Evolutionary conservation across 768 basidiomycete species (phyloP).

Genomic region (Lentinula edodes): DNA sequence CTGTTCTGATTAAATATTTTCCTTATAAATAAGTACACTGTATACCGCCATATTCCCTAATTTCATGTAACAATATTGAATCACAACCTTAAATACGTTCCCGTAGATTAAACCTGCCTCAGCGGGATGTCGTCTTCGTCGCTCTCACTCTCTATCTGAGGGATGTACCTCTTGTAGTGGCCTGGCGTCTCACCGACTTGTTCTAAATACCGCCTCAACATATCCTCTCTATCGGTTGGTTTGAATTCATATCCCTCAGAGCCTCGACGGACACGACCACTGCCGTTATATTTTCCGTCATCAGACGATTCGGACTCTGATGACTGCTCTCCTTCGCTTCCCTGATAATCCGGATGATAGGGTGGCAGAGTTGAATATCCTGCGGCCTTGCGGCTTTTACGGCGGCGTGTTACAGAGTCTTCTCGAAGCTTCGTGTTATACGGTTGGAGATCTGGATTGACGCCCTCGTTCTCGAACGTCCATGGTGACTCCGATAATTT

Average conservation of each 20-base stretch:
- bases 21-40: neutral
- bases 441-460: slow-evolving; percentile 75
- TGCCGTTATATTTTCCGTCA: slow-evolving; percentile 18
- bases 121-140: slow-evolving; percentile 30
- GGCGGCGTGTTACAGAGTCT: slow-evolving; percentile 15
- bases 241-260: slow-evolving; percentile 83
- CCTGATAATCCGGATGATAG: slow-evolving; percentile 68
- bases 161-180: slow-evolving; percentile 65
- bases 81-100: neutral
- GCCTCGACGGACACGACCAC: slow-evolving; percentile 49
- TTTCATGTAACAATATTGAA: neutral
- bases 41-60: neutral
- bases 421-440: slow-evolving; percentile 40
- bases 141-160: slow-evolving; percentile 43
- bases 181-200: slow-evolving; percentile 49
- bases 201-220: slow-evolving; percentile 54
- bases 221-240: slow-evolving; percentile 53
- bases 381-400: slow-evolving; percentile 16
- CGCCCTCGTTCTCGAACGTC: slow-evolving; percentile 72
- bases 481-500: slow-evolving; percentile 65
- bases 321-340: slow-evolving; percentile 26
- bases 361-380: slow-evolving; percentile 56
- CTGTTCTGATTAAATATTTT: neutral
- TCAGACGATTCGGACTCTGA: slow-evolving; percentile 23
- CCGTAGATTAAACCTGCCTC: neutral